Evolutionary conservation across 805 yeast genomes (phyloP).

Genomic region (Wickerhamomyces rabaulensis): DNA sequence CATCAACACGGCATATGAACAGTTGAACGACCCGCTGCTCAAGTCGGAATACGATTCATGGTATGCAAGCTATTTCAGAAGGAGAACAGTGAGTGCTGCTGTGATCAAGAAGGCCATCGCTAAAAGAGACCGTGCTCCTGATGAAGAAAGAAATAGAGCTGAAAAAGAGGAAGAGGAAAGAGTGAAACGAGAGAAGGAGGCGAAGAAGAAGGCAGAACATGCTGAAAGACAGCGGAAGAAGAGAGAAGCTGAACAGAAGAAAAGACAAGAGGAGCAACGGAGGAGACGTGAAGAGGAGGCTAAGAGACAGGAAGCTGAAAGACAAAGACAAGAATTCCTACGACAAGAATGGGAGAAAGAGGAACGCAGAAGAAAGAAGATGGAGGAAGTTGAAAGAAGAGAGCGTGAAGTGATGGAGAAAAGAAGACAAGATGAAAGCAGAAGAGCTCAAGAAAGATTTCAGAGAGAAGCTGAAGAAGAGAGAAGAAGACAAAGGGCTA

Average conservation of each 20-base stretch:
- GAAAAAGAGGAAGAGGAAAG: slow-evolving; percentile 1
- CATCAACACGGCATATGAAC: slow-evolving; percentile 13
- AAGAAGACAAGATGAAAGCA: slow-evolving; percentile 9
- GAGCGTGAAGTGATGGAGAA: slow-evolving; percentile 19
- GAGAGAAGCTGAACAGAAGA: background rate
- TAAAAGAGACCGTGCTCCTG: background rate
- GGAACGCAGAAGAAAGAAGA: background rate
- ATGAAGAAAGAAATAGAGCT: slow-evolving; percentile 3
- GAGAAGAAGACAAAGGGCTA: background rate
- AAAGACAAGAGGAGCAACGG: background rate
- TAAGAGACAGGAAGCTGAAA: background rate
- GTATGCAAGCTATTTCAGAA: slow-evolving; percentile 11
- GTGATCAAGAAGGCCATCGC: background rate
- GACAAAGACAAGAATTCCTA: slow-evolving; percentile 2
- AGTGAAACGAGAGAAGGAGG: slow-evolving; percentile 5
- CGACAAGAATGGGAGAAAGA: slow-evolving; percentile 2
- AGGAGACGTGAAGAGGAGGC: background rate
- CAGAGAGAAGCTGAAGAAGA: slow-evolving; percentile 1
- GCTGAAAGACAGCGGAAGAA: slow-evolving; percentile 2
- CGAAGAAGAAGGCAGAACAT: background rate
- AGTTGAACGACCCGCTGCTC: slow-evolving; percentile 2
- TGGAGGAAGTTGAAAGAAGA: slow-evolving; percentile 11
- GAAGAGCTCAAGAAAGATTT: background rate
- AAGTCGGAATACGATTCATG: slow-evolving; percentile 12
- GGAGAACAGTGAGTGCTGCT: slow-evolving; percentile 2